Conservation (phyloP, 495 filamentous ascomycete species). For the Pseudevernia furfuracea region DNA sequence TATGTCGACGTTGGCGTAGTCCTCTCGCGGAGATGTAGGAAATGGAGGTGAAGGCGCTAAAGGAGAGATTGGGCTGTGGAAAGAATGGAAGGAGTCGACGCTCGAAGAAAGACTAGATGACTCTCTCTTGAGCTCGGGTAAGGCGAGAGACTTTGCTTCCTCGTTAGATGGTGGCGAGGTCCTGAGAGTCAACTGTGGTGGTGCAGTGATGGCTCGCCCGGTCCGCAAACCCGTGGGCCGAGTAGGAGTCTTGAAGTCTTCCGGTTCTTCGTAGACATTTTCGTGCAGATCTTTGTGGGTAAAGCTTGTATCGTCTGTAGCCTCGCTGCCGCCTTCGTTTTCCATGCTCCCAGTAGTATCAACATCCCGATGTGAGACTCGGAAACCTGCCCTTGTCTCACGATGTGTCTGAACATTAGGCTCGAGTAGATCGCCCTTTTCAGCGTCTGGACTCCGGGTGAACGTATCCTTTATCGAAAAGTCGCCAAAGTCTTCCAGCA, state of each 20-base stretch:
- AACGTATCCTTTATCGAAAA: not conserved
- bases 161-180: slow-evolving; percentile 29
- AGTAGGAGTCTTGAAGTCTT: slow-evolving; percentile 21
- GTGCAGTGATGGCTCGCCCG: slow-evolving; percentile 38
- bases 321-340: slow-evolving; percentile 24
- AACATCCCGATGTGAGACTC: slow-evolving; percentile 25
- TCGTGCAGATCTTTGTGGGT: slow-evolving; percentile 26
- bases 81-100: slow-evolving; percentile 55
- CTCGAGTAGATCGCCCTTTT: slow-evolving; percentile 6
- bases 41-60: slow-evolving; percentile 43
- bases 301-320: slow-evolving; percentile 35
- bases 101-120: slow-evolving; percentile 46
- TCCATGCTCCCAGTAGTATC: slow-evolving; percentile 37
- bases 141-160: slow-evolving; percentile 1
- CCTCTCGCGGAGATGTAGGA: slow-evolving; percentile 35
- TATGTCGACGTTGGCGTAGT: slow-evolving; percentile 6
- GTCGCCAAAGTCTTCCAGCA: slow-evolving; percentile 23
- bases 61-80: slow-evolving; percentile 43
- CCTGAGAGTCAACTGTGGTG: slow-evolving; percentile 40
- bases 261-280: slow-evolving; percentile 26
- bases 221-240: slow-evolving; percentile 25
- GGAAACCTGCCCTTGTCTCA: slow-evolving; percentile 21
- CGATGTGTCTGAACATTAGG: slow-evolving; percentile 16
- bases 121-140: slow-evolving; percentile 30
- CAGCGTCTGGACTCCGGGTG: not conserved